phyloP scores from a whole-genome alignment of 208 protist genomes.

The Leishmania turanica region DNA sequence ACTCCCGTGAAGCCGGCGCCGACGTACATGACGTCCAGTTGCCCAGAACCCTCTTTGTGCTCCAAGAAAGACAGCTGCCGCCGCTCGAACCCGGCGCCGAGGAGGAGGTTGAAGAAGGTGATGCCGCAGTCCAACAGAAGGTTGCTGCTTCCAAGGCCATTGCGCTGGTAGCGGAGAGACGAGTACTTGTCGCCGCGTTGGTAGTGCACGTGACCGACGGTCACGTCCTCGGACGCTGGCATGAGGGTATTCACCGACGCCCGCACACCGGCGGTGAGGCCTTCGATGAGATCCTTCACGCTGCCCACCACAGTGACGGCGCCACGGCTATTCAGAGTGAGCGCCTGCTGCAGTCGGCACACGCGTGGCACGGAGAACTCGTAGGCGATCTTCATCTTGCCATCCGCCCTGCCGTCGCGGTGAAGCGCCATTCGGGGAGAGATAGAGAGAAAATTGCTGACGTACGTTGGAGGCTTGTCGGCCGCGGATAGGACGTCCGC shows the following conservation, averaged over 20 bases:
- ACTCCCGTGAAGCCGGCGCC: constrained; percentile 77
- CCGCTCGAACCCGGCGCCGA: constrained; percentile 82
- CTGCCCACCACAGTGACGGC: constrained; percentile 46
- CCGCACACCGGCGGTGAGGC: constrained; percentile 58
- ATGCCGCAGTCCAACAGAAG: constrained; percentile 83
- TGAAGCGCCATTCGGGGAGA: constrained; percentile 75
- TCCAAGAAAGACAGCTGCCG: constrained; percentile 83
- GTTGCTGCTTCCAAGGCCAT: constrained; percentile 87
- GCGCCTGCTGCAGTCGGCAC: constrained; percentile 70
- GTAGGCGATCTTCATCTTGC: constrained; percentile 81
- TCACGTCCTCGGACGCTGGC: constrained; percentile 83
- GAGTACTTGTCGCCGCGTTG: constrained; percentile 81
- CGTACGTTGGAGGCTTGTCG: neutral
- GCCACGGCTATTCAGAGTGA: constrained; percentile 66
- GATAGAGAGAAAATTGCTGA: constrained; percentile 52
- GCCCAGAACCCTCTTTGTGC: constrained; percentile 59
- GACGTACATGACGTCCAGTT: constrained; percentile 81
- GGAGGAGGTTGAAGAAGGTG: constrained; percentile 82
- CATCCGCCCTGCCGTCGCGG: constrained; percentile 55
- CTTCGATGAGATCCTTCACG: constrained; percentile 69
- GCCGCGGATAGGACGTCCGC: neutral
- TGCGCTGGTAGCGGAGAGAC: constrained; percentile 69
- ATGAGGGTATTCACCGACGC: constrained; percentile 79
- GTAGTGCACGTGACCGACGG: constrained; percentile 58
- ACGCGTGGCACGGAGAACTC: constrained; percentile 60